Evolutionary conservation across 2,329 filamentous ascomycete species (phyloP).

Genomic region (Rhynchosporium agropyri): DNA sequence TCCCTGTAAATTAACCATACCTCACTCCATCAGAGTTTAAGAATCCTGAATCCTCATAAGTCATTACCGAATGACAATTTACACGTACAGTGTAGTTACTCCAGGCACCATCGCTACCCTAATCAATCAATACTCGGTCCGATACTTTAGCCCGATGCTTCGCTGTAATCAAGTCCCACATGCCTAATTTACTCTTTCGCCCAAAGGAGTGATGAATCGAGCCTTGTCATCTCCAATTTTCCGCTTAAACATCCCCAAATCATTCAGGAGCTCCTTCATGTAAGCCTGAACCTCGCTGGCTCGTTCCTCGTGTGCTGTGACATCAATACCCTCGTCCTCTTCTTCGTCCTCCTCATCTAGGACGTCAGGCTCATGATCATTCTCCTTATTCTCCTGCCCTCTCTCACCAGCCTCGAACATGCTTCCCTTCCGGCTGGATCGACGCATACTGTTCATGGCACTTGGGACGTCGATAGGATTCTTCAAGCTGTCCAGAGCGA

Average conservation of each 20-base stretch:
- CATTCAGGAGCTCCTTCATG: slow-evolving; percentile 80
- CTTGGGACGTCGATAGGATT: slow-evolving; percentile 75
- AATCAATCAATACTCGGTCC: slow-evolving; percentile 7
- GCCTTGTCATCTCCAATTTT: slow-evolving; percentile 84
- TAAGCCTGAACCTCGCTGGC: slow-evolving; percentile 75
- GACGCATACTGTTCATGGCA: slow-evolving; percentile 34
- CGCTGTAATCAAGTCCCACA: background rate
- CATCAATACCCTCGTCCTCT: slow-evolving; percentile 60
- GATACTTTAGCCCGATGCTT: background rate
- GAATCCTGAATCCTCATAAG: slow-evolving; percentile 12
- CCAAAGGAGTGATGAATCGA: slow-evolving; percentile 60
- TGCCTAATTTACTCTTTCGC: slow-evolving; percentile 44
- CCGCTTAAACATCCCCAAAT: slow-evolving; percentile 76
- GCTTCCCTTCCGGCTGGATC: slow-evolving; percentile 26
- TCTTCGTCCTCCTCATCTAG: slow-evolving; percentile 49
- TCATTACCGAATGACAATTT: slow-evolving; percentile 1
- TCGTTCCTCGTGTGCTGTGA: slow-evolving; percentile 54
- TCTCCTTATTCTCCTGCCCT: slow-evolving; percentile 41
- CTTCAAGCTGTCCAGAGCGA: slow-evolving; percentile 83
- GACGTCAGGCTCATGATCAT: slow-evolving; percentile 37
- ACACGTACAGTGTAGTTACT: slow-evolving; percentile 21
- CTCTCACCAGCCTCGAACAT: slow-evolving; percentile 28
- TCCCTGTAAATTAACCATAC: no score
- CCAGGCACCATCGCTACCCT: slow-evolving; percentile 35
- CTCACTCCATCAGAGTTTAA: background rate